Base-by-base conservation (phyloP, 2,329 filamentous ascomycete genomes). In the Colletotrichum abscissum region DNA sequence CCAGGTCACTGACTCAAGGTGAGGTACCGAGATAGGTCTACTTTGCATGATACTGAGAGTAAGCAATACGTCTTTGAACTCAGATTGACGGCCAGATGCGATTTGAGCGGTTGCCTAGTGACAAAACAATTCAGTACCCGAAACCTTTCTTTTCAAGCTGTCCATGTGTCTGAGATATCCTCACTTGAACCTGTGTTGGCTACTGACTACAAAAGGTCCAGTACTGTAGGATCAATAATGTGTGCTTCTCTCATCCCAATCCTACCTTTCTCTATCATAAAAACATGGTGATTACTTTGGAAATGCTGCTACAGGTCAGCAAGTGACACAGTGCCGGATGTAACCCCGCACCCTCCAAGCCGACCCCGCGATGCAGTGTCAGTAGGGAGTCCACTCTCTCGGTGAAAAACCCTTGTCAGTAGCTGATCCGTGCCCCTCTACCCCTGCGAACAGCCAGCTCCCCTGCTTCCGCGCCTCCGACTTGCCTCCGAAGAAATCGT, bases 401-500 rank as follows among this genome's bases (percentile, higher is more conserved):
- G 68, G 57, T 74, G 57, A 63, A 49, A 46, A 54, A 49, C 11
- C 72, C 72, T 54, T 67, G 68, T 72, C 62, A 58, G 68, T 55
- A 67, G 57, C 63, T 63, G 68, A 74, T 74, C 72, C 62, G 68
- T 72, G 72, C 72, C 49, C 69, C 52, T 58, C n/a, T 5, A 28
- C 68, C 72, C 72, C 72, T 74, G 72, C 68, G 19, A 62, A 46
- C 54, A 26, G 63, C 30, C 49, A 63, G 57, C 68, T 72, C 65
- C 68, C 67, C 67, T 70, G 67, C 67, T 60, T 73, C 67, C 70
- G 70, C 64, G 67, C 60, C 70, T 73, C 70, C 70, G 70, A 73
- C 67, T 62, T 73, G 70, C 67, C 72, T 74, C 72, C 68, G 68
- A 72, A 57, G 67, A 58, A 58, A 72, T 68, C 57, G 38, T 42